Base-by-base conservation (phyloP, 768 basidiomycete species). In the Pulveroboletus sp. region DNA sequence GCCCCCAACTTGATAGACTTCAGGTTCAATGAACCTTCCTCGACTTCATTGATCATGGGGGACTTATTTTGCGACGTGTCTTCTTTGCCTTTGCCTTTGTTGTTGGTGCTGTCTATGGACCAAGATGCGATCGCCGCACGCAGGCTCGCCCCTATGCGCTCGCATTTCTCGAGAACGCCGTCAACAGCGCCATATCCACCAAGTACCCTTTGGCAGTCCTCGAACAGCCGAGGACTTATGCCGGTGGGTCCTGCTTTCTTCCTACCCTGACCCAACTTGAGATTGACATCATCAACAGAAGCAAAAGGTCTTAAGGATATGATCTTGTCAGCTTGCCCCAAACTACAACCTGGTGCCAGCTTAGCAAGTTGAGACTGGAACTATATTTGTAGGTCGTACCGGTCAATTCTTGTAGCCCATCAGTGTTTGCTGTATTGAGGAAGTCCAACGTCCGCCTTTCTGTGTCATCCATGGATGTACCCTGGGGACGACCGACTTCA, bases 161-260 rank as follows among this genome's bases (percentile, higher is more conserved):
- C 93, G 67, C 95, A 98, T 47, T 87, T 82, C 66, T 83, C 82
- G 12, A 99, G 80, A 55, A 97, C 85, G 53, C 75, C 80, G 66
- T 99, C 96, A 48, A 98, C 93, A 33, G 85, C 81, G 10, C 83
- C 82, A 61, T 95, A 97, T 8, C 88, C 90, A 48, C 79, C 72
- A 63, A 97, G 86, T 58, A 96, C 88, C 36, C 81, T 76, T 47
- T 81, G 81, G 65, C 89, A 93, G 57, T 94, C 92, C 61, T 95
- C 92, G 64, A 98, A 91, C 67, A 98, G 76, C 49, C 87, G 82
- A 52, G 89, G 78, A 54, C 92, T 93, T 60, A 99, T 83, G 18
- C 95, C 94, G 5, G 73, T 77, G 8, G 85, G 82, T 8, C 85
- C 83, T 3, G 83, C 80, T 62, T 91, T 93, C 73, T 90, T 94